phyloP scores from a whole-genome alignment of 2,329 filamentous ascomycete genomes.

The Chrysosporium keratinophilum region DNA sequence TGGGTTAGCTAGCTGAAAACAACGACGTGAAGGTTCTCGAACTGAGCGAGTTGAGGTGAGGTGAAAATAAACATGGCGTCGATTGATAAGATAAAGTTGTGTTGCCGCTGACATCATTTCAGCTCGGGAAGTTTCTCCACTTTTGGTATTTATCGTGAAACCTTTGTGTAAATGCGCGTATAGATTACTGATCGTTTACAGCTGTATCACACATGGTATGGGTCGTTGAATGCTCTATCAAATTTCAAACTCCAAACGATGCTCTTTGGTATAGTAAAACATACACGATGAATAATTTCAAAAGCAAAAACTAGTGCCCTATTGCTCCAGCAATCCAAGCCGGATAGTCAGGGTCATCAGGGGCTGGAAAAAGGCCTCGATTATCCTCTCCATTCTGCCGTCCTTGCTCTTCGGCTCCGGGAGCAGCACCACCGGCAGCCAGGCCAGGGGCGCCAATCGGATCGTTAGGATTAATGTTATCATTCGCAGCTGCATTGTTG shows the following conservation, averaged over 20 bases:
- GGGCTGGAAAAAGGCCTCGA: constrained; percentile 53
- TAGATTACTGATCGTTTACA: no score
- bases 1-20: background rate
- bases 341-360: constrained; percentile 56
- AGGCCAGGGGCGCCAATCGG: constrained; percentile 2
- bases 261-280: constrained; percentile 7
- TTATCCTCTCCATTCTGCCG: constrained; percentile 26
- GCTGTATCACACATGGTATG: no score
- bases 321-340: constrained; percentile 60
- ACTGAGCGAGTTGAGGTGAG: background rate
- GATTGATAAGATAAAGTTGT: constrained; percentile 9
- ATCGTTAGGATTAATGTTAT: constrained; percentile 1
- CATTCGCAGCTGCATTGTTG: constrained; percentile 6
- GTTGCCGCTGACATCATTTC: background rate
- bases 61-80: background rate
- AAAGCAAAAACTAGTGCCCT: constrained; percentile 31
- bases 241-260: constrained; percentile 4
- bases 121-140: background rate
- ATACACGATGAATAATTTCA: constrained; percentile 20
- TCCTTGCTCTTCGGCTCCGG: constrained; percentile 19
- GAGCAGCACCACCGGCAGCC: constrained; percentile 13
- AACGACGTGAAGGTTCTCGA: background rate
- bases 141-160: no score
- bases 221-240: background rate
- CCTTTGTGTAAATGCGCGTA: no score